A percentile compares a stretch with the other conserved stretches of the same genome.
These are phyloP conservation scores for Stephania cephalantha DNA, from an alignment of 164 flowering plant genomes.

Conservation along the genomic window DNA sequence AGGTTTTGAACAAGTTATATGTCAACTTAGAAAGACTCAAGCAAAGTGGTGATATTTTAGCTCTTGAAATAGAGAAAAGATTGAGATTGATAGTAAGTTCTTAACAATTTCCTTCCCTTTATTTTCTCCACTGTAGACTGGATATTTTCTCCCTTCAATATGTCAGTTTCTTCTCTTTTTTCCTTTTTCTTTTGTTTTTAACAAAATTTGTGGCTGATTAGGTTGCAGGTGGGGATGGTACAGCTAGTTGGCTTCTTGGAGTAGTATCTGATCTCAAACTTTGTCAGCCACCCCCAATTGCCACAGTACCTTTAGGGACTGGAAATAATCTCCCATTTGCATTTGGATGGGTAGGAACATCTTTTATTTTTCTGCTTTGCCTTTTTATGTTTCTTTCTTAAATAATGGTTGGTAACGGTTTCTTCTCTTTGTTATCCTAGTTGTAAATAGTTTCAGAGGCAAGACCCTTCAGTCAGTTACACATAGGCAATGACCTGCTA, in stretches of 20 bases:
- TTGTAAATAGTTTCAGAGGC: background rate
- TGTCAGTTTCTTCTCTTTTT: no score
- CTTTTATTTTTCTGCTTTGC: background rate
- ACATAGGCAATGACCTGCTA: background rate
- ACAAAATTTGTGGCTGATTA: constrained; percentile 20
- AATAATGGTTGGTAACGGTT: background rate
- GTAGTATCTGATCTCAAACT: constrained; percentile 84
- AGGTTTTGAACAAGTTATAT: constrained; percentile 50
- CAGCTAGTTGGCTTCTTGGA: constrained; percentile 92
- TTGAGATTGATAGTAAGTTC: constrained; percentile 70
- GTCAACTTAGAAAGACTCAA: constrained; percentile 46
- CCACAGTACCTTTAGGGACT: constrained; percentile 92
- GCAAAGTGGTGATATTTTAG: constrained; percentile 33
- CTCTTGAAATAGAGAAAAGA: constrained; percentile 40
- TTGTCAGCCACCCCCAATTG: constrained; percentile 73
- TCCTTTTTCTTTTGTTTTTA: background rate
- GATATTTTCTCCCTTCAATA: background rate
- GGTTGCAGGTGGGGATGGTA: constrained; percentile 99
- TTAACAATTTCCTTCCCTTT: background rate
- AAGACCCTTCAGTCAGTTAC: background rate
- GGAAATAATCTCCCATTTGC: constrained; percentile 88
- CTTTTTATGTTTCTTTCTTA: background rate
- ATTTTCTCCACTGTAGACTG: background rate
- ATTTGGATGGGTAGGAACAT: constrained; percentile 80
- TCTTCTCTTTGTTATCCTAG: no score